A percentile compares a stretch with the other conserved stretches of the same genome.
phyloP scores from a whole-genome alignment of 192 early-diverging fungal species.

The Coemansia sp. region DNA sequence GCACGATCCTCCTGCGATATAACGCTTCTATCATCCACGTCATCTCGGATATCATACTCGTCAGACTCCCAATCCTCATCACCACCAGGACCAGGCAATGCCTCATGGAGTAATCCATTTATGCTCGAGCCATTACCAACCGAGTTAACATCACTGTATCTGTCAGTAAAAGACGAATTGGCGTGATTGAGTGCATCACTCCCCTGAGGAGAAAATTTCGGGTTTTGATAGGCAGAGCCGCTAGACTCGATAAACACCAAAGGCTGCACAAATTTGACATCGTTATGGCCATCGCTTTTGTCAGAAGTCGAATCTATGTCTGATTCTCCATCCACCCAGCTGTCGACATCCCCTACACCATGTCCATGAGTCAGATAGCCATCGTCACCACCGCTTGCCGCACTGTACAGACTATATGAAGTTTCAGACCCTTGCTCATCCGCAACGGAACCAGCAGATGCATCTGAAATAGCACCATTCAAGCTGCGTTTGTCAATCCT shows the following conservation, averaged over 20 bases:
- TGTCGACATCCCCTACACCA: conserved; percentile 11
- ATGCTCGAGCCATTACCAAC: background rate
- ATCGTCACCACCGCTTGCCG: conserved; percentile 17
- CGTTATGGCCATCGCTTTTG: background rate
- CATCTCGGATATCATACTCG: conserved; percentile 5
- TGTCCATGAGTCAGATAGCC: conserved; percentile 9
- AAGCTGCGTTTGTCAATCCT: background rate
- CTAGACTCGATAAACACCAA: background rate
- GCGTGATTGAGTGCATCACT: too few relatives aligned
- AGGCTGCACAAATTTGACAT: conserved; percentile 9
- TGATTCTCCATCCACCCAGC: conserved; percentile 12
- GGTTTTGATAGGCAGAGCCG: background rate
- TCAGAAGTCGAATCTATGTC: conserved; percentile 9
- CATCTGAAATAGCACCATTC: background rate
- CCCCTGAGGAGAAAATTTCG: background rate
- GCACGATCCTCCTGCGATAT: conserved; percentile 37
- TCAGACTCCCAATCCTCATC: conserved; percentile 24
- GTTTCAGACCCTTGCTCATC: conserved; percentile 15
- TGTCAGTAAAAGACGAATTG: background rate
- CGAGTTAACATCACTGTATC: background rate
- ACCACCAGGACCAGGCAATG: background rate
- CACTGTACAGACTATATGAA: conserved; percentile 36
- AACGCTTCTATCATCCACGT: conserved; percentile 23
- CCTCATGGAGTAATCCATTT: too few relatives aligned
- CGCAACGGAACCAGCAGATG: background rate